These are phyloP conservation scores for Stemphylium lycopersici DNA, from an alignment of 2,329 filamentous ascomycete species.

Conservation along the genomic window DNA sequence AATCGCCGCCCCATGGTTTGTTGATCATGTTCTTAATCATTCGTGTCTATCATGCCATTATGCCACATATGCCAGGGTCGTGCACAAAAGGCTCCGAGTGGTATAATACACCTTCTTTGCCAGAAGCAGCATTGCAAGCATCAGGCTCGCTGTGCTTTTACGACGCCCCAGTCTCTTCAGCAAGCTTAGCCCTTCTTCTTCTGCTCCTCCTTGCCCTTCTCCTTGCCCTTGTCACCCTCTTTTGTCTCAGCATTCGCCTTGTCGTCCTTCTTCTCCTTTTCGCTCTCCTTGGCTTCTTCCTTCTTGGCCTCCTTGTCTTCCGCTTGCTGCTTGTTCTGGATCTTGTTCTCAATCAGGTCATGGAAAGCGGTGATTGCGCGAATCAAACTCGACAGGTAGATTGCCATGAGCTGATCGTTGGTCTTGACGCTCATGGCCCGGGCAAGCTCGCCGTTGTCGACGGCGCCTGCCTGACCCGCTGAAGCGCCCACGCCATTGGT, in stretches of 20 bases:
- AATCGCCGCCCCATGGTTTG: too few relatives aligned
- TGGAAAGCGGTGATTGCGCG: constrained; percentile 98
- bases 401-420: constrained; percentile 98
- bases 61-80: constrained; percentile 15
- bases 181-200: constrained; percentile 64
- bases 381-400: constrained; percentile 96
- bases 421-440: constrained; percentile 98
- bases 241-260: constrained; percentile 56
- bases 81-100: constrained; percentile 13
- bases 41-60: constrained; percentile 36
- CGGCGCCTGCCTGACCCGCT: constrained; percentile 51
- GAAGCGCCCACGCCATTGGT: constrained; percentile 58
- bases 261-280: constrained; percentile 67
- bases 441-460: constrained; percentile 83
- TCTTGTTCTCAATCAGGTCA: constrained; percentile 99
- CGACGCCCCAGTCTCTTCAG: constrained; percentile 14
- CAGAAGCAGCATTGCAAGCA: constrained; percentile 1
- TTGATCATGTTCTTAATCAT: constrained; percentile 17
- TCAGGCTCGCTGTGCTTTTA: neutral
- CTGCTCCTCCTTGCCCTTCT: constrained; percentile 63
- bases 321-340: constrained; percentile 95
- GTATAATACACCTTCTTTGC: constrained; percentile 33
- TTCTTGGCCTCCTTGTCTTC: constrained; percentile 86
- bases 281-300: constrained; percentile 66
- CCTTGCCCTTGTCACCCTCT: constrained; percentile 61